Base-by-base conservation (phyloP, 1,284 basidiomycete genomes). In the Fomitiporia mediterranea region DNA sequence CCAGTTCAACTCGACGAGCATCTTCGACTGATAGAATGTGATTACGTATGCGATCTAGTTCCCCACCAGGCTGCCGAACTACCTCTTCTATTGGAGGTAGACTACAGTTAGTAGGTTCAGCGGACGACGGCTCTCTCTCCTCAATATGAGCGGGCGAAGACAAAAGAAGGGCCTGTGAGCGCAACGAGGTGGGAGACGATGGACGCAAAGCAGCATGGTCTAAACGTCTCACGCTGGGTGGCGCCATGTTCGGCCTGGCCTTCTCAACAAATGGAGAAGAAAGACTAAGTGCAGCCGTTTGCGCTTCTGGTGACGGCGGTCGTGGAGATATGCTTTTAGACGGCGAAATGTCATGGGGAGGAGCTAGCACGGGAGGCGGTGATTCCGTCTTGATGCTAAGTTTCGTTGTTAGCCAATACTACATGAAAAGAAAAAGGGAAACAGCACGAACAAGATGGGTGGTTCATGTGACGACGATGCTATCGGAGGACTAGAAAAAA, bases 11-110 rank as follows among this genome's bases (percentile, higher is more conserved):
- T 15, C 74, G 61, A 23, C 75, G 75, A 0, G 73, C 70, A 7
- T 78, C 67, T 55, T 77, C 74, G 37, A 79, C 76, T 59, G 79
- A 74, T 11, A 75, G 68, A 59, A 76, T 71, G 21, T 77, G 76
- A 42, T 76, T 73, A 23, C 79, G 77, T 43, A 86, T 81, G 30
- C 80, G 78, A 38, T 79, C 75, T 61, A 84, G 74, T 64, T 87
- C 85, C 35, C 78, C 79, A 30, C 80, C 81, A 4, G 68, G 40
- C 35, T 37, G 50, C 38, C 55, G 43, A 17, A 8, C 11, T 6
- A 6, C n/a, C 19, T 37, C 55, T 15, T 23, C 21, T 60, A 64
- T 28, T 57, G 62, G 15, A 59, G 61, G 28, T 67, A 39, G 56
- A 9, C 38, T 39, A 6, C 37, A 34, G 17, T 40, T 32, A 32